A percentile compares a stretch with the other conserved stretches of the same genome.
phyloP scores from a whole-genome alignment of 768 basidiomycete genomes.

The Kwoniella europaea region DNA sequence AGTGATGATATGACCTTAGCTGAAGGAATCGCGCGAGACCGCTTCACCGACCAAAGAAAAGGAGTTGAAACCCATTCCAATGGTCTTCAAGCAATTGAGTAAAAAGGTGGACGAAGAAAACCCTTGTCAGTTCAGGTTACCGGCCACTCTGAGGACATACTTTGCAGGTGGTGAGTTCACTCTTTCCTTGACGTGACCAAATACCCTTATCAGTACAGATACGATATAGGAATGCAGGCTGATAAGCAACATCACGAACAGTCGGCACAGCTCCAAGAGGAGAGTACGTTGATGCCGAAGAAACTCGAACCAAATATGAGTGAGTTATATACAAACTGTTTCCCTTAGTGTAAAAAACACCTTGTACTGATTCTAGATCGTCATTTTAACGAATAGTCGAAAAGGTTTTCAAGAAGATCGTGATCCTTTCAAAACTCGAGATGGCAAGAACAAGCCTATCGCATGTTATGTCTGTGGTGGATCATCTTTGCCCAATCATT shows the following conservation, averaged over 20 bases:
- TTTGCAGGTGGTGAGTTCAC: constrained; percentile 81
- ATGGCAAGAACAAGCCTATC: constrained; percentile 80
- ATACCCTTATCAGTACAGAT: not conserved
- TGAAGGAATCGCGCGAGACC: constrained; percentile 7
- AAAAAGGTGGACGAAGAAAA: constrained; percentile 70
- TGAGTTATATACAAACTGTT: constrained; percentile 60
- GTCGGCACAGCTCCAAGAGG: constrained; percentile 80
- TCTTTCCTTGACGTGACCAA: not conserved
- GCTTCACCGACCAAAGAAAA: constrained; percentile 44
- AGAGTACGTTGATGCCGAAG: constrained; percentile 78
- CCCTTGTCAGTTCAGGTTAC: constrained; percentile 83
- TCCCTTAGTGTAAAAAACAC: too few relatives aligned
- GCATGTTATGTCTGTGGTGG: constrained; percentile 88
- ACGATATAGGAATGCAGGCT: too few relatives aligned
- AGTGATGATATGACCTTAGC: not conserved
- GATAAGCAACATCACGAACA: constrained; percentile 54
- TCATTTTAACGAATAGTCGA: constrained; percentile 63
- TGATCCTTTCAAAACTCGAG: constrained; percentile 82
- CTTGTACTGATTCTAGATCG: not conserved
- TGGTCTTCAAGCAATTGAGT: constrained; percentile 65
- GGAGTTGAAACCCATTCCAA: constrained; percentile 45
- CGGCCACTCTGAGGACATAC: constrained; percentile 77
- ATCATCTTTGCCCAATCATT: constrained; percentile 68
- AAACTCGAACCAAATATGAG: constrained; percentile 82
- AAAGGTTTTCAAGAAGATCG: constrained; percentile 88